A percentile compares a stretch with the other conserved stretches of the same genome.
Evolutionary conservation across 2,329 filamentous ascomycete genomes (phyloP).

Genomic region (Fusarium sp.): DNA sequence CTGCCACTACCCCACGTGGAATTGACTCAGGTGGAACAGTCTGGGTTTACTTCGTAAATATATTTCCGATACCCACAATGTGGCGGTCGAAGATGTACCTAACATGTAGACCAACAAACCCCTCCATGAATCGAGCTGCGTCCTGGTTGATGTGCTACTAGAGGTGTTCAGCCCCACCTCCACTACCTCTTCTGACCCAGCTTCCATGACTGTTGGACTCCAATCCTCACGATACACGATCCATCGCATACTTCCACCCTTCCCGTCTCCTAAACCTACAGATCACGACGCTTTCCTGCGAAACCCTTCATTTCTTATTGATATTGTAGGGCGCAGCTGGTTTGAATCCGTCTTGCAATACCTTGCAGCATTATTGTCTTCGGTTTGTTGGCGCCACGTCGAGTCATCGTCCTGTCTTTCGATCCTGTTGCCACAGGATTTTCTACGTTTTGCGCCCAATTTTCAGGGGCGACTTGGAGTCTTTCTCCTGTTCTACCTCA

Average conservation of each 20-base stretch:
- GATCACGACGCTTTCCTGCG: constrained; percentile 5
- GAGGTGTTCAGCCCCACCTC: constrained; percentile 20
- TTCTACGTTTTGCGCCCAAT: constrained; percentile 34
- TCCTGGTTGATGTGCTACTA: constrained; percentile 8
- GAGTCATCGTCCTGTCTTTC: constrained; percentile 25
- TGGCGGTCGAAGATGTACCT: neutral
- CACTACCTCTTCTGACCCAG: constrained; percentile 1
- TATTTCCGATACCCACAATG: neutral
- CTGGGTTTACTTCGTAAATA: neutral
- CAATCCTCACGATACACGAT: constrained; percentile 40
- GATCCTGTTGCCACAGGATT: constrained; percentile 37
- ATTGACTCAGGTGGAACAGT: constrained; percentile 29
- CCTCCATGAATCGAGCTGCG: constrained; percentile 28
- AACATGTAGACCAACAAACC: constrained; percentile 7
- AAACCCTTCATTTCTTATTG: constrained; percentile 13
- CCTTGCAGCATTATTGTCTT: constrained; percentile 12
- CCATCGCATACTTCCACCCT: constrained; percentile 27
- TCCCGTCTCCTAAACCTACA: constrained; percentile 3
- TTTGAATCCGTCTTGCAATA: constrained; percentile 3
- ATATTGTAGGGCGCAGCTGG: constrained; percentile 8
- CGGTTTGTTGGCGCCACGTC: constrained; percentile 19
- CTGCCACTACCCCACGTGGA: neutral
- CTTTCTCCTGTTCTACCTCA: constrained; percentile 4
- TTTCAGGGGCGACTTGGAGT: constrained; percentile 26
- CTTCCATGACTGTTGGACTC: constrained; percentile 38